phyloP scores from a whole-genome alignment of 2,329 filamentous ascomycete genomes.

The Colletotrichum spaethianum region DNA sequence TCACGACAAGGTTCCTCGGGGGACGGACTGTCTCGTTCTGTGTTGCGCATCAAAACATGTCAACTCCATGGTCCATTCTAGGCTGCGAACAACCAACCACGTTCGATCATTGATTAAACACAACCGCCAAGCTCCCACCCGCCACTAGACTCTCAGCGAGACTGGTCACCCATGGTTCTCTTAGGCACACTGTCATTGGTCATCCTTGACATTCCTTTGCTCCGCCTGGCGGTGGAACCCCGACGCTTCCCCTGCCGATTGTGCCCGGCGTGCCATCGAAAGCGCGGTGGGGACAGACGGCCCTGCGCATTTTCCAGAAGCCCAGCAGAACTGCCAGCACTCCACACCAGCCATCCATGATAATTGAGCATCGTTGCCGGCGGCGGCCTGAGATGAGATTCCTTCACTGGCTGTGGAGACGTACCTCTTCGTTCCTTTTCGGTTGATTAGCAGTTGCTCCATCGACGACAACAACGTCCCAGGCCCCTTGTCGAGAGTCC shows the following conservation, averaged over 20 bases:
- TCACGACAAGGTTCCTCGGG: constrained; percentile 16
- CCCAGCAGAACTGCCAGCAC: constrained; percentile 11
- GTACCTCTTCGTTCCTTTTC: background rate
- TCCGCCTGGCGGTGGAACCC: constrained; percentile 34
- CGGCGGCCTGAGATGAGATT: constrained; percentile 19
- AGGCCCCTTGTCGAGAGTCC: background rate
- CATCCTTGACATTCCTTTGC: constrained; percentile 28
- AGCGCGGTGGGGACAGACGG: constrained; percentile 23
- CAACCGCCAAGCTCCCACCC: background rate
- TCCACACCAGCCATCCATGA: constrained; percentile 5
- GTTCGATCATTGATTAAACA: background rate
- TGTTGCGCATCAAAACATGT: background rate
- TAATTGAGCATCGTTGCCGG: background rate
- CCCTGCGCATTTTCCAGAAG: constrained; percentile 40
- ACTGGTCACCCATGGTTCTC: constrained; percentile 16
- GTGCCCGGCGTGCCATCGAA: constrained; percentile 22
- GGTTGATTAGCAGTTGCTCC: background rate
- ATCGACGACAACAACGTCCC: background rate
- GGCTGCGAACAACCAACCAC: constrained; percentile 10
- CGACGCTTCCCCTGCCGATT: constrained; percentile 32
- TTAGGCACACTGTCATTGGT: constrained; percentile 9
- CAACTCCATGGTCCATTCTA: background rate
- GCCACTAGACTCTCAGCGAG: background rate
- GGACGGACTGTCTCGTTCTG: background rate
- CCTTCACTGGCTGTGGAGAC: background rate